Base-by-base conservation (phyloP, 306 rosid genomes). In the Cercis canadensis region DNA sequence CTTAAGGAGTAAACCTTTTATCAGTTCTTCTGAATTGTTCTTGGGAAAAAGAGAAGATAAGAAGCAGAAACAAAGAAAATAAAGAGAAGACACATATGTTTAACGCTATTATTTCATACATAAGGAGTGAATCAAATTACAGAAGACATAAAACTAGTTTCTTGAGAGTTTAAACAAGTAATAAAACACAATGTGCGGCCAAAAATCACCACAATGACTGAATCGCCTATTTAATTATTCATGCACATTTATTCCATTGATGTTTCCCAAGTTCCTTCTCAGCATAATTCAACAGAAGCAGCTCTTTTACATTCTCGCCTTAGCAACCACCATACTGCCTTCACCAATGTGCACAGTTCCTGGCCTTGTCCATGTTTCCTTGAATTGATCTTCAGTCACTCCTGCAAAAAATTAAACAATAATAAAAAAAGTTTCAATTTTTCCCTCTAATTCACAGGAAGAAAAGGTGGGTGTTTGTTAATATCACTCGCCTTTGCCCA, bases 341-440 rank as follows among this genome's bases (percentile, higher is more conserved):
- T 87, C 78, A 57, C 80, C 88, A 66, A 87, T 78, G 52, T 74
- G 84, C 53, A 39, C 86, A 8, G 96, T 68, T 53, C 92, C 99
- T 68, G 76, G 82, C 82, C 96, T 89, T 11, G 96, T 89, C 97
- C 99, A 91, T 6, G 96, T 78, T 46, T 95, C 90, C 52, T 87
- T 89, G 80, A 95, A 95, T 66, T 95, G 99, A 41, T 95, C 99
- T 64, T 94, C 99, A 7, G 97, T 95, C 11, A 91, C 97, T 53
- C 99, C 99, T 95, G 81, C 47, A 81, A 62, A 65, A 73, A 24
- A 21, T 11, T 15, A 3, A 8, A 32, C 0, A 5, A 4, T 15
- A 21, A 14, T 31, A 15, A 11, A 31, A 40, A 24, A 59, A 43
- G 44, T 11, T 61, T 11, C 57, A 54, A 67, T 41, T 6, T 41